Conservation (phyloP, 2,329 filamentous ascomycete species). For the Nemania sp. region DNA sequence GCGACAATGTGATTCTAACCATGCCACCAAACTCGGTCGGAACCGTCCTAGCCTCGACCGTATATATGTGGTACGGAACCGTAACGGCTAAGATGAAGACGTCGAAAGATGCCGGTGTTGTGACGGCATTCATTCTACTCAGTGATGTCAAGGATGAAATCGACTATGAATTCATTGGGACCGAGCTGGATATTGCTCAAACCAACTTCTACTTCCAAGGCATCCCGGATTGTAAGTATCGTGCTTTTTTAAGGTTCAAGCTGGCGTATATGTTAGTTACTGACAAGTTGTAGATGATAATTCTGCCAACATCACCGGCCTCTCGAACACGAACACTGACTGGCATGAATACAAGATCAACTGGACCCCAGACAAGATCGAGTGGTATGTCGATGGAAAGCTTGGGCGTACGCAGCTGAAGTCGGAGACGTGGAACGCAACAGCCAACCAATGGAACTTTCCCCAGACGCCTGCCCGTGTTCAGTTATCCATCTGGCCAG, state of each 20-base stretch:
- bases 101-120: constrained; percentile 84
- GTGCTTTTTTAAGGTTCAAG: not conserved
- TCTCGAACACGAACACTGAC: constrained; percentile 78
- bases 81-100: constrained; percentile 88
- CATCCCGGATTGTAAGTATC: constrained; percentile 83
- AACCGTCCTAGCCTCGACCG: constrained; percentile 84
- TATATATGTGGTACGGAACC: constrained; percentile 98
- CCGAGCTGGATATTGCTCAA: constrained; percentile 80
- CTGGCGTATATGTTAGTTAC: constrained; percentile 17
- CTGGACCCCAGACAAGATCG: constrained; percentile 88
- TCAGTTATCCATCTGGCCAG: constrained; percentile 96
- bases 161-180: constrained; percentile 94
- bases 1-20: constrained; percentile 82
- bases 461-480: constrained; percentile 93
- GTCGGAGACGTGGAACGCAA: constrained; percentile 86
- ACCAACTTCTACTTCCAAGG: constrained; percentile 99
- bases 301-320: constrained; percentile 73
- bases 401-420: constrained; percentile 80
- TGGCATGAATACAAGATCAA: constrained; percentile 93
- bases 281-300: constrained; percentile 72
- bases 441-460: constrained; percentile 83
- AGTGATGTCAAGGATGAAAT: constrained; percentile 98
- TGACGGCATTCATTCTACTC: constrained; percentile 97
- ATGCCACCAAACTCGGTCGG: constrained; percentile 89
- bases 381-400: constrained; percentile 88